Conservation (phyloP, 2,329 filamentous ascomycete genomes). For the Scopulariopsis brevicaulis region DNA sequence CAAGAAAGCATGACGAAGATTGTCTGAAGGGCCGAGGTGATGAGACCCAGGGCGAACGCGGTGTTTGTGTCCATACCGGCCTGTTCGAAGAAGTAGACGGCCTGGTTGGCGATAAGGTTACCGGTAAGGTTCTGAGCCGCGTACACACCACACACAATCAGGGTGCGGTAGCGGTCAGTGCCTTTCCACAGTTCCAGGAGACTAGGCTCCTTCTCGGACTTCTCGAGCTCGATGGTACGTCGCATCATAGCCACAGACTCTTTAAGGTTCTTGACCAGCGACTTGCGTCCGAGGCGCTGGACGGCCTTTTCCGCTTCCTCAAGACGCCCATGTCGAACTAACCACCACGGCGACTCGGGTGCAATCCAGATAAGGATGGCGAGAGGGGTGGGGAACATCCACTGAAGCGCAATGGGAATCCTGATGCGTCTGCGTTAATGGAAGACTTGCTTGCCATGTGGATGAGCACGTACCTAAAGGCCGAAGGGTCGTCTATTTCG, state of each 20-base stretch:
- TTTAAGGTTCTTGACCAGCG: constrained; percentile 49
- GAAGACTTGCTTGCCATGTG: background rate
- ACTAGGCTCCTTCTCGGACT: constrained; percentile 40
- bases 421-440: constrained; percentile 16
- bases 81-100: constrained; percentile 50
- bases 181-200: constrained; percentile 36
- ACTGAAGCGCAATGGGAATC: constrained; percentile 63
- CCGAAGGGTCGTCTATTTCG: constrained; percentile 51
- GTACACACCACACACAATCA: constrained; percentile 53
- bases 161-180: constrained; percentile 65
- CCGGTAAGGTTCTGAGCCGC: constrained; percentile 53
- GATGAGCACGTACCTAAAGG: constrained; percentile 27
- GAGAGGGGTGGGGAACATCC: constrained; percentile 65
- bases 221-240: constrained; percentile 73
- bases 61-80: constrained; percentile 42
- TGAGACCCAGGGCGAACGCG: constrained; percentile 51
- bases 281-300: constrained; percentile 52
- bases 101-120: constrained; percentile 53
- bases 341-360: constrained; percentile 64
- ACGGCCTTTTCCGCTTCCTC: constrained; percentile 57
- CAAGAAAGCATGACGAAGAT: constrained; percentile 56
- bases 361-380: constrained; percentile 56
- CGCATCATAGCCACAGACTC: constrained; percentile 89
- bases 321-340: constrained; percentile 52
- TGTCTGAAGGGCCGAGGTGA: constrained; percentile 50